phyloP scores from a whole-genome alignment of 2,329 filamentous ascomycete species.

The Phoma sp. region DNA sequence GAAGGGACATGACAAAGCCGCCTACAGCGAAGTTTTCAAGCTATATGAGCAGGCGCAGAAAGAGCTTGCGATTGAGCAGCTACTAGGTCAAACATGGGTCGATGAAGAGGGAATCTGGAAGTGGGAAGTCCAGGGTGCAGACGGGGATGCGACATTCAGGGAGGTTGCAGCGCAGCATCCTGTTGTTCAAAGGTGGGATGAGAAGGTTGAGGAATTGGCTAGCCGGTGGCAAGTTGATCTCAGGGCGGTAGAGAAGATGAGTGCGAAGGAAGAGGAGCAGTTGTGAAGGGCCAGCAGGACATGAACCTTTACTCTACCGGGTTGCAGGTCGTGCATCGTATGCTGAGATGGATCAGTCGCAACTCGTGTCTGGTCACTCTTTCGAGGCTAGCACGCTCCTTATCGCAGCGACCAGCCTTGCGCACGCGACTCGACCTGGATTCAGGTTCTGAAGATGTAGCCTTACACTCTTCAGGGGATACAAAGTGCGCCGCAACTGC shows the following conservation, averaged over 20 bases:
- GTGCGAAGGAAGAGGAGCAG: slow-evolving; percentile 45
- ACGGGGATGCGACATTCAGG: slow-evolving; percentile 46
- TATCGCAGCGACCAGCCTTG: not conserved
- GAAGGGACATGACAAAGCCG: slow-evolving; percentile 33
- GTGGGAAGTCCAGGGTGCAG: slow-evolving; percentile 60
- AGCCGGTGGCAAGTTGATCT: slow-evolving; percentile 51
- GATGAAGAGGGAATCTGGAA: slow-evolving; percentile 74
- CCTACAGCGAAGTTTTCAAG: slow-evolving; percentile 34
- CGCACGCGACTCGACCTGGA: not conserved
- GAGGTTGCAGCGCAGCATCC: slow-evolving; percentile 71
- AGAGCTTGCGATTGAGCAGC: slow-evolving; percentile 66
- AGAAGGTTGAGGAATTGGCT: slow-evolving; percentile 53
- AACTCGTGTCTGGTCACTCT: too few relatives aligned
- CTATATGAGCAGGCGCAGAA: slow-evolving; percentile 57
- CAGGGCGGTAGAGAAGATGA: slow-evolving; percentile 48
- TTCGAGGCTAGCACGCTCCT: not conserved
- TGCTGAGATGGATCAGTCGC: too few relatives aligned
- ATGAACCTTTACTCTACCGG: not conserved
- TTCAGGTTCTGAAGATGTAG: too few relatives aligned
- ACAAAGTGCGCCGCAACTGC: too few relatives aligned
- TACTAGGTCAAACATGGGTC: slow-evolving; percentile 74
- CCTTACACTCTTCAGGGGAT: too few relatives aligned
- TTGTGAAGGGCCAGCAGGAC: not conserved
- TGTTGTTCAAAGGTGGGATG: slow-evolving; percentile 68
- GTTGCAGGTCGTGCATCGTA: too few relatives aligned